Base-by-base conservation (phyloP, 176 grass and related monocot species). In the Luzula sylvatica region DNA sequence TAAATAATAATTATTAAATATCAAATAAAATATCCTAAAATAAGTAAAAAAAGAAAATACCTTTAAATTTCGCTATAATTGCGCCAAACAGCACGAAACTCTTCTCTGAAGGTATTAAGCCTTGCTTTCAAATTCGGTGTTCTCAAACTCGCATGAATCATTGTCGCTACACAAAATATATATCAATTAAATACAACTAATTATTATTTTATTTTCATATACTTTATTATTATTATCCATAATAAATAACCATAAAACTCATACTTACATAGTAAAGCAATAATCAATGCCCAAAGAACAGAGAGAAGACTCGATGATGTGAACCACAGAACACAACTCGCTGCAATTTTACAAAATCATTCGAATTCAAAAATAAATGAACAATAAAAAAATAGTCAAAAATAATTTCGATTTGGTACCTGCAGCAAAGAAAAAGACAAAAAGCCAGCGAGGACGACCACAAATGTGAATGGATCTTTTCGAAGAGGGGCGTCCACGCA, bases 381-480 rank as follows among this genome's bases (percentile, higher is more conserved):
- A 65, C 30, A 60, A 60, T 18, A 12, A 18, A 47, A 65, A 14
- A 50, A 55, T 24, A 12, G 38, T 27, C 27, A 58, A 26, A 18
- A 49, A 47, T 22, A 5, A 24, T n/a, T 24, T 15, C 46, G 23
- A 51, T 42, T 50, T 8, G 19, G 61, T 35, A 98, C 93, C 93
- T 78, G 93, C 71, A 61, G 82, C 78, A 70, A 83, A 87, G 38
- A 92, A 52, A 28, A 98, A 58, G 14, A 98, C 86, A 67, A 98
- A 98, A 46, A 92, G 47, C 69, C 84, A 92, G 38, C 93, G 93
- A 75, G 86, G 93, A 30, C 72, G 68, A 8, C 93, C 93, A 46
- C 93, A 98, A 69, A 98, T 98, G 74, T 98, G 86, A 74, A 98
- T 98, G n/a, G 86, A 83, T 55, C 93, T 80, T 71, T 83, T 98